Percentiles rank a stretch among this genome's conserved stretches.
phyloP scores from a whole-genome alignment of 768 basidiomycete genomes.

The Lentinula edodes region DNA sequence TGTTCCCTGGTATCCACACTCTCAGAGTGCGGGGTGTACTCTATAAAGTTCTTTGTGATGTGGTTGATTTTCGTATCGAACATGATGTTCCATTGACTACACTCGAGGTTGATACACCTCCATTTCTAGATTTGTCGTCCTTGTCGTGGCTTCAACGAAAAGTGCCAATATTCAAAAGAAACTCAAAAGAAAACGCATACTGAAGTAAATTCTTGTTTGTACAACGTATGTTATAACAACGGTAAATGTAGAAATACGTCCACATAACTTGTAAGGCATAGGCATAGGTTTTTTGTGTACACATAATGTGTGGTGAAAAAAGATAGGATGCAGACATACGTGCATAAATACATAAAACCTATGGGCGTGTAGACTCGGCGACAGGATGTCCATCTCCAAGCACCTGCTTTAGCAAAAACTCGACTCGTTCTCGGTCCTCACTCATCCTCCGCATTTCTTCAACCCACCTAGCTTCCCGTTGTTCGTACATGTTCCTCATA shows the following conservation, averaged over 20 bases:
- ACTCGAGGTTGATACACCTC: not conserved
- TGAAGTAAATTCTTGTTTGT: not conserved
- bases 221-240: not conserved
- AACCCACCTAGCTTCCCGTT: slow-evolving; percentile 62
- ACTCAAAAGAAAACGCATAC: not conserved
- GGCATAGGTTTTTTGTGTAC: not conserved
- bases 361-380: not conserved
- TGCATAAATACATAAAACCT: not conserved
- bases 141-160: not conserved
- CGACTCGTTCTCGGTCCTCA: slow-evolving; percentile 64
- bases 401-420: slow-evolving; percentile 60
- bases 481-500: slow-evolving; percentile 60
- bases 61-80: not conserved
- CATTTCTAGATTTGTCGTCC: not conserved
- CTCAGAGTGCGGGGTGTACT: not conserved
- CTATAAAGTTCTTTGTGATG: not conserved
- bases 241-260: not conserved
- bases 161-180: not conserved
- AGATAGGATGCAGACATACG: not conserved
- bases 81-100: not conserved
- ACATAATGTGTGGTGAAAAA: not conserved
- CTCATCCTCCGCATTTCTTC: slow-evolving; percentile 64
- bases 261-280: not conserved
- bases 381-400: slow-evolving; percentile 27
- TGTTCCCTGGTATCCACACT: not conserved